These are phyloP conservation scores for Pythium sukuiense DNA, from an alignment of 352 stramenopile genomes.

Conservation along the genomic window DNA sequence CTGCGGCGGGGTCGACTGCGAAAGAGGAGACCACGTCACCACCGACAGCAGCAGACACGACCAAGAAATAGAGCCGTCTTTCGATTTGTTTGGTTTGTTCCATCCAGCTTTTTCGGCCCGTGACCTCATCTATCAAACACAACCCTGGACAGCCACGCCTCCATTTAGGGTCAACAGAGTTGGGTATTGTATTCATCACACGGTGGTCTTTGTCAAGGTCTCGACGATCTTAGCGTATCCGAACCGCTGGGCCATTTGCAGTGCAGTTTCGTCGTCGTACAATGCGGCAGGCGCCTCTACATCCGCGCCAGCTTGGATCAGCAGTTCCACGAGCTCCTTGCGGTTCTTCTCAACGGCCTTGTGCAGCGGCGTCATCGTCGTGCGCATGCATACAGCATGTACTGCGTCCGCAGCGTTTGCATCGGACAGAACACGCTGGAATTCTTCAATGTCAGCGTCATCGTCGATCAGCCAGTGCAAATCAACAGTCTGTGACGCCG, in stretches of 20 bases:
- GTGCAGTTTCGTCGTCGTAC: slow-evolving; percentile 61
- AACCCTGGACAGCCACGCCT: too few relatives aligned
- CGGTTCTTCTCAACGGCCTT: slow-evolving; percentile 65
- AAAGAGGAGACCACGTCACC: slow-evolving; percentile 29
- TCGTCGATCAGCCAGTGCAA: slow-evolving; percentile 47
- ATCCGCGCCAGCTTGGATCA: slow-evolving; percentile 46
- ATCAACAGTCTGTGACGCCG: slow-evolving; percentile 23
- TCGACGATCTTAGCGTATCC: slow-evolving; percentile 47
- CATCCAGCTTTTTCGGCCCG: neutral
- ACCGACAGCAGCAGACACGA: slow-evolving; percentile 10
- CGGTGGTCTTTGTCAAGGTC: slow-evolving; percentile 35
- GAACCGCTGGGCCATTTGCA: slow-evolving; percentile 63
- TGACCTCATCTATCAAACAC: too few relatives aligned
- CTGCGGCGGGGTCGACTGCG: neutral
- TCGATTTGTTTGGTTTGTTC: neutral
- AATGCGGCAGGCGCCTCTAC: slow-evolving; percentile 38
- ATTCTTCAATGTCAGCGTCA: slow-evolving; percentile 25
- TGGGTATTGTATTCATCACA: neutral
- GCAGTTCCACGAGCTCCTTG: slow-evolving; percentile 45
- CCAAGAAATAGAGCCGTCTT: slow-evolving; percentile 17
- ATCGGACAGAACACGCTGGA: slow-evolving; percentile 10
- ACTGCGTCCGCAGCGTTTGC: slow-evolving; percentile 21
- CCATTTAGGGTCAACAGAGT: too few relatives aligned
- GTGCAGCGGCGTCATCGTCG: slow-evolving; percentile 64
- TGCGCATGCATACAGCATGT: slow-evolving; percentile 47